phyloP scores from a whole-genome alignment of 1,284 basidiomycete species.

The Cryptococcus sp. region DNA sequence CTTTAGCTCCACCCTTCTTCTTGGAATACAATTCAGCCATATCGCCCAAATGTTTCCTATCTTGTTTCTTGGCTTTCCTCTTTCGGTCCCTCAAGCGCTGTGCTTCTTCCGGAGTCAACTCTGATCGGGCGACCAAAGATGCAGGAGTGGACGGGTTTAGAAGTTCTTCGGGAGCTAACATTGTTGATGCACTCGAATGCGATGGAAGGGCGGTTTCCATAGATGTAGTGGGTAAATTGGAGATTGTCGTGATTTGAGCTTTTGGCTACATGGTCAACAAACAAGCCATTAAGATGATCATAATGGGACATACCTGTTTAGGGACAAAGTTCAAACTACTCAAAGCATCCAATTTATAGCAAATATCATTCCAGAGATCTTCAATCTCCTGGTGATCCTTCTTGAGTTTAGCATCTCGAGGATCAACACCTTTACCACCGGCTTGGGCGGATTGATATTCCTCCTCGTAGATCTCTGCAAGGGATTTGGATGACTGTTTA shows the following conservation, averaged over 20 bases:
- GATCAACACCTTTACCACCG: constrained; percentile 56
- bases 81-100: constrained; percentile 65
- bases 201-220: constrained; percentile 90
- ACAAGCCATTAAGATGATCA: not conserved
- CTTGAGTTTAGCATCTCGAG: constrained; percentile 80
- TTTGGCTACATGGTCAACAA: constrained; percentile 63
- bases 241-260: constrained; percentile 76
- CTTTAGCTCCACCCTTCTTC: constrained; percentile 53
- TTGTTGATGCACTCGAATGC: constrained; percentile 65
- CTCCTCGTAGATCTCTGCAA: constrained; percentile 95
- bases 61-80: constrained; percentile 69
- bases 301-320: constrained; percentile 63
- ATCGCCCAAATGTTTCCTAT: constrained; percentile 64
- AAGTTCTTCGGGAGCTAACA: constrained; percentile 93
- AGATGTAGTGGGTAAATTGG: constrained; percentile 77
- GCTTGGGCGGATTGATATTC: constrained; percentile 68
- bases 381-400: constrained; percentile 87
- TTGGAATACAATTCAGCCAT: constrained; percentile 62
- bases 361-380: constrained; percentile 76
- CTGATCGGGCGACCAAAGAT: constrained; percentile 62
- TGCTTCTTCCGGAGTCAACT: constrained; percentile 84
- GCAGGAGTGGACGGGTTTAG: constrained; percentile 58
- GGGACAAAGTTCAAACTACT: constrained; percentile 95
- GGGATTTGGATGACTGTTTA: constrained; percentile 75
- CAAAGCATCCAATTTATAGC: constrained; percentile 84